Evolutionary conservation across 2,329 filamentous ascomycete species (phyloP).

Genomic region (Shiraia bambusicola): DNA sequence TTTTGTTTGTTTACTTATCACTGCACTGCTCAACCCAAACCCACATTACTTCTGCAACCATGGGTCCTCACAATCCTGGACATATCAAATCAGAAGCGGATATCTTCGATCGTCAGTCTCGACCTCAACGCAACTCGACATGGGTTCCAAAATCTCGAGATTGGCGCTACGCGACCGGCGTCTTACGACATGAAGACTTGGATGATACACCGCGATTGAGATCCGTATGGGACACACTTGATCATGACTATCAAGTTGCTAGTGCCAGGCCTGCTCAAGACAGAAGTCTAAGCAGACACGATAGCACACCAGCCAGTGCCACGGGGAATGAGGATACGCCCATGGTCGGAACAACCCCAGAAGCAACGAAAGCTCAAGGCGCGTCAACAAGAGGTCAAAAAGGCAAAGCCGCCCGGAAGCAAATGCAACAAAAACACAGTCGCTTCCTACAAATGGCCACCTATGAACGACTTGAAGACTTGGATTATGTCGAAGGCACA

Average conservation of each 20-base stretch:
- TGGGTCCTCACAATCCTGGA: not conserved
- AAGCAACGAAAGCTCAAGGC: too few species aligned
- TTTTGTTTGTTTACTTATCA: not conserved
- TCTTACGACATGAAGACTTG: constrained; percentile 16
- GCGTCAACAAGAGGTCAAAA: too few species aligned
- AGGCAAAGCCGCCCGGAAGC: not conserved
- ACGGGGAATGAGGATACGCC: not conserved
- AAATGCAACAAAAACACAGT: not conserved
- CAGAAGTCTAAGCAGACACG: not conserved
- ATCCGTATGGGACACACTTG: constrained; percentile 16
- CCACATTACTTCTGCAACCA: not conserved
- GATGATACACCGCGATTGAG: constrained; percentile 7
- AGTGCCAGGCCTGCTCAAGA: not conserved
- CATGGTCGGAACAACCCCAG: too few species aligned
- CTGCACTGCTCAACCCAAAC: not conserved
- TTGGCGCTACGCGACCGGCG: constrained; percentile 17
- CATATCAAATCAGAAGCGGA: constrained; percentile 9
- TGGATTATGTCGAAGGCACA: not conserved
- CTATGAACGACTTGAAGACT: not conserved
- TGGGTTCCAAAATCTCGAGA: constrained; percentile 17
- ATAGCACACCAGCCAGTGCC: not conserved
- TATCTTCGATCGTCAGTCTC: constrained; percentile 16
- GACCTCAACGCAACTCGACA: constrained; percentile 16
- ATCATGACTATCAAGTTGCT: constrained; percentile 9
- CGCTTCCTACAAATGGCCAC: constrained; percentile 6